Conservation (phyloP, 140 eudicot species). For the Oenanthe javanica region DNA sequence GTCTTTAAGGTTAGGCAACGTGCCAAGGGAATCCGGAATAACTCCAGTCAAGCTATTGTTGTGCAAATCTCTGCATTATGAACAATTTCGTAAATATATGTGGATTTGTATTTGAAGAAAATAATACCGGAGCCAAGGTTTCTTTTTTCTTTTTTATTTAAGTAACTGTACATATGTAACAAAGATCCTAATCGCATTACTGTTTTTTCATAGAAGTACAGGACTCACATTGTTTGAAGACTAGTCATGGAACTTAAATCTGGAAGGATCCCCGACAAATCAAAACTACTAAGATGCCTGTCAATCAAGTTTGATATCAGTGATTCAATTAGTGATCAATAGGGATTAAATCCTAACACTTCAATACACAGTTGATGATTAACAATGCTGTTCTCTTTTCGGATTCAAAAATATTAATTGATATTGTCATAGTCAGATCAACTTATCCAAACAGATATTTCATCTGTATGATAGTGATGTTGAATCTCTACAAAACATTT, state of each 20-base stretch:
- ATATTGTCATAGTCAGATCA: not conserved
- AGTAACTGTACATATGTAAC: not conserved
- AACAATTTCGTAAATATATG: not conserved
- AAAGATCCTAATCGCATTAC: not conserved
- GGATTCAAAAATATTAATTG: not conserved
- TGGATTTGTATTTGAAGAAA: not conserved
- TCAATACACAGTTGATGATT: not conserved
- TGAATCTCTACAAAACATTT: not conserved
- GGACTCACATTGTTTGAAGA: conserved; percentile 48
- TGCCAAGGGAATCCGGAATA: conserved; percentile 5
- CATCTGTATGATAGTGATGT: not conserved
- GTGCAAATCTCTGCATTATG: conserved; percentile 43
- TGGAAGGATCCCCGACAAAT: conserved; percentile 47
- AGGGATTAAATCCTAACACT: not conserved
- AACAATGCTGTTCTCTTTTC: not conserved
- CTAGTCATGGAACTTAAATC: conserved; percentile 61
- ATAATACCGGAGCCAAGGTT: not conserved
- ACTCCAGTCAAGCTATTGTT: conserved; percentile 46
- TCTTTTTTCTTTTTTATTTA: not conserved
- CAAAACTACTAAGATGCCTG: conserved; percentile 47
- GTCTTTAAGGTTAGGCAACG: conserved; percentile 21
- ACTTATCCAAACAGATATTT: not conserved
- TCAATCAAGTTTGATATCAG: not conserved
- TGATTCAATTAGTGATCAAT: not conserved
- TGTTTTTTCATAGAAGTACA: not conserved